These are phyloP conservation scores for Flammula alnicola DNA, from an alignment of 1,284 basidiomycete species.

Conservation along the genomic window DNA sequence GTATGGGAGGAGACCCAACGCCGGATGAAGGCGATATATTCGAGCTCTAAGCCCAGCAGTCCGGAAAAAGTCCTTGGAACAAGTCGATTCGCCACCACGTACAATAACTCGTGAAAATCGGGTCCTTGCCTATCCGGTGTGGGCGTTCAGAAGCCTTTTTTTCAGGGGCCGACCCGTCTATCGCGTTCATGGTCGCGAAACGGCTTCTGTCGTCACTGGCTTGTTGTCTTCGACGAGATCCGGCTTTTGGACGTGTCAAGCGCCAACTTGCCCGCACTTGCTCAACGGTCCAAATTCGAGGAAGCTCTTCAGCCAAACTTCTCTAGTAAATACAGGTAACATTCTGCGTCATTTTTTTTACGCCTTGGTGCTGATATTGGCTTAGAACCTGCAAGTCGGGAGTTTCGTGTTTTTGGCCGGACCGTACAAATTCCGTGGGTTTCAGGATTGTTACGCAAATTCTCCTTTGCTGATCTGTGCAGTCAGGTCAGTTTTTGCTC, in stretches of 20 bases:
- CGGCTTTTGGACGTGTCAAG: slow-evolving; percentile 76
- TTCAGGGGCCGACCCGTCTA: slow-evolving; percentile 32
- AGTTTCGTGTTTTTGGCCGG: slow-evolving; percentile 48
- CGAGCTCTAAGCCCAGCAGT: slow-evolving; percentile 15
- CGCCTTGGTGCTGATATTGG: background rate
- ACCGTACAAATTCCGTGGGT: slow-evolving; percentile 53
- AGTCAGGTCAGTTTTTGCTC: slow-evolving; percentile 46
- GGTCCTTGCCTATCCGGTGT: slow-evolving; percentile 46
- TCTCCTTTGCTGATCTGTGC: slow-evolving; percentile 67
- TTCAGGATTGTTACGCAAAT: slow-evolving; percentile 48
- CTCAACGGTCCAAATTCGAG: slow-evolving; percentile 31
- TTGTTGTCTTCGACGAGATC: slow-evolving; percentile 72
- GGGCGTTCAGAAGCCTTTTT: slow-evolving; percentile 12
- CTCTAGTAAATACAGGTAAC: background rate
- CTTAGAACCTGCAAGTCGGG: slow-evolving; percentile 13
- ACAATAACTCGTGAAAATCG: slow-evolving; percentile 30
- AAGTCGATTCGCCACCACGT: slow-evolving; percentile 40
- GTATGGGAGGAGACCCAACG: slow-evolving; percentile 60
- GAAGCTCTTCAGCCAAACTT: background rate
- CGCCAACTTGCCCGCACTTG: slow-evolving; percentile 68
- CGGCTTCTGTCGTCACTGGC: slow-evolving; percentile 58
- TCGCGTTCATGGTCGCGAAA: slow-evolving; percentile 49
- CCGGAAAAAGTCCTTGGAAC: slow-evolving; percentile 35
- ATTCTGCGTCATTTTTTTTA: background rate
- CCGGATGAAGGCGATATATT: slow-evolving; percentile 39